These are phyloP conservation scores for Pythium pyrilobum DNA, from an alignment of 352 stramenopile genomes.

Conservation along the genomic window DNA sequence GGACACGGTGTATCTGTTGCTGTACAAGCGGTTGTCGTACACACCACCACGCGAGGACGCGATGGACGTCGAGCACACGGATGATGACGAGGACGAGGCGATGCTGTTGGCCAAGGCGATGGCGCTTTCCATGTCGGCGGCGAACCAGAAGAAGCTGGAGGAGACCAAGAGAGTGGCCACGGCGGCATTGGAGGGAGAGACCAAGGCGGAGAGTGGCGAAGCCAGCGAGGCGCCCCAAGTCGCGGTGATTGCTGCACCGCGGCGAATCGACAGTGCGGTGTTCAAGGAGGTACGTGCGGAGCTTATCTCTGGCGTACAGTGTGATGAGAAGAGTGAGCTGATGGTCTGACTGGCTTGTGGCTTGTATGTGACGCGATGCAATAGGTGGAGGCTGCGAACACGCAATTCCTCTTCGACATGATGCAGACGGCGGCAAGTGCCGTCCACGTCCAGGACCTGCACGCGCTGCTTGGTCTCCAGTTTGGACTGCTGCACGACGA, in stretches of 20 bases:
- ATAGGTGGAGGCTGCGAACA: constrained; percentile 68
- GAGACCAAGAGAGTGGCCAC: constrained; percentile 25
- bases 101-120: constrained; percentile 87
- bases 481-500: constrained; percentile 24
- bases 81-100: constrained; percentile 58
- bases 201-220: constrained; percentile 18
- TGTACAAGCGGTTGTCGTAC: constrained; percentile 86
- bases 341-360: constrained; percentile 6
- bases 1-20: constrained; percentile 83
- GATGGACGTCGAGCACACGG: constrained; percentile 20
- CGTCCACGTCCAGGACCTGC: constrained; percentile 59
- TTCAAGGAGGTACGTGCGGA: constrained; percentile 45
- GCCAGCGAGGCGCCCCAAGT: not conserved
- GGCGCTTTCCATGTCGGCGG: constrained; percentile 83
- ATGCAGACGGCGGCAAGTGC: constrained; percentile 42
- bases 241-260: not conserved
- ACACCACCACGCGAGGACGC: too few relatives aligned
- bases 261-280: constrained; percentile 33
- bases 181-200: constrained; percentile 26
- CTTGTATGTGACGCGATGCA: not conserved
- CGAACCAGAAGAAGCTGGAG: constrained; percentile 32
- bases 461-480: constrained; percentile 50
- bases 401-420: constrained; percentile 44
- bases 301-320: not conserved
- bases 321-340: constrained; percentile 1